Base-by-base conservation (phyloP, 2,329 filamentous ascomycete species). In the Beauveria brongniartii region DNA sequence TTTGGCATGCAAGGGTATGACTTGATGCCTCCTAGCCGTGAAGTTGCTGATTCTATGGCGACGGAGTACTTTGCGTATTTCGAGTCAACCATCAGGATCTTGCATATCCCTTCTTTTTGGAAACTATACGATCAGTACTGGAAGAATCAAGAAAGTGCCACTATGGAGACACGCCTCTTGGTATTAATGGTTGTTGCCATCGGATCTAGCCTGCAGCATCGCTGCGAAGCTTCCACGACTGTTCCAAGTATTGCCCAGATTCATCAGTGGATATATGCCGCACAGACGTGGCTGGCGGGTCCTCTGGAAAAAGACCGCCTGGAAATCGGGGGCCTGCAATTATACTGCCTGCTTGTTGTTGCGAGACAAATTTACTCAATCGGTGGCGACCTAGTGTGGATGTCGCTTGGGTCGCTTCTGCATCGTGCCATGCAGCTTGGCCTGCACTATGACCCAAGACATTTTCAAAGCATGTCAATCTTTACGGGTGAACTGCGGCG, bases 101-200 rank as follows among this genome's bases (percentile, higher is more conserved):
- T 85, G 0, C 82, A 85, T 59, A 67, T 72, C 5, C 81, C 81
- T 0, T 78, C 74, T 0, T 86, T 85, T 62, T 75, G 75, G 73
- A 64, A 70, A 22, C 77, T 82, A 8, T 85, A 83, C 64, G 62
- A 71, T 3, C 67, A 57, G 0, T 80, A 79, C 63, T 84, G 80
- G 80, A 67, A 72, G 3, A 10, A 72, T 3, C 69, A 73, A 0
- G 67, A 69, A 5, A 64, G 7, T 8, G 64, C 66, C 1, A 61
- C 66, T 1, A 62, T 55, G 6, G 67, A 64, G 3, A 30, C 70
- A 3, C 69, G 70, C 2, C 69, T 77, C 5, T 73, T 72, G n/a
- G 63, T 76, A 1, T 69, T 76, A 3, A 71, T 79, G 7, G 74
- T 74, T 10, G 68, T 78, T n/a, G 74, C 67, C 0, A 70, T 77